Conservation (phyloP, 148 eudicot genomes). For the Camellia lanceoleosa region DNA sequence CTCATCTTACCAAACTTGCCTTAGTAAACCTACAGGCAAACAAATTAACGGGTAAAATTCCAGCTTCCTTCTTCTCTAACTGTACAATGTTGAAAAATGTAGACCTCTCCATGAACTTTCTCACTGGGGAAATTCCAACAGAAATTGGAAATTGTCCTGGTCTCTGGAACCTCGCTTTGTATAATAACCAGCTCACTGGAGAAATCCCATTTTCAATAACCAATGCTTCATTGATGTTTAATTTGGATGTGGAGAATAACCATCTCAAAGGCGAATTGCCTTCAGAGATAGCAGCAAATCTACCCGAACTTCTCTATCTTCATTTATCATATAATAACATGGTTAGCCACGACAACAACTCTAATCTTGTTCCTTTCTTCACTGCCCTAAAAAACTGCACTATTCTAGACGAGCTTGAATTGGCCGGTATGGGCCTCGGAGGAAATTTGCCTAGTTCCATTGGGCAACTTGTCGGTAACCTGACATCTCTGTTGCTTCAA, state of each 20-base stretch:
- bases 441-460: conserved; percentile 27
- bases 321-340: conserved; percentile 31
- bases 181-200: conserved; percentile 22
- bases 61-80: conserved; percentile 35
- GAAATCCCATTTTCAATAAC: conserved; percentile 31
- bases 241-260: conserved; percentile 32
- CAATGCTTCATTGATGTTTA: conserved; percentile 21
- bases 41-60: conserved; percentile 27
- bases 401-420: conserved; percentile 21
- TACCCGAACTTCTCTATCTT: conserved; percentile 12
- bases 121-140: conserved; percentile 30
- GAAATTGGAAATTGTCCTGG: conserved; percentile 25
- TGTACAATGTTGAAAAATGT: conserved; percentile 26
- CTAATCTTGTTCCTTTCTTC: conserved; percentile 39
- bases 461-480: conserved; percentile 7
- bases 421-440: conserved; percentile 35
- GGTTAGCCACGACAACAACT: conserved; percentile 32
- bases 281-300: conserved; percentile 19
- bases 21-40: conserved; percentile 17
- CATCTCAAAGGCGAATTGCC: conserved; percentile 36
- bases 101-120: conserved; percentile 30
- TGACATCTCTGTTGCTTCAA: conserved; percentile 18
- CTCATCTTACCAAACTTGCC: conserved; percentile 11
- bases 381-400: conserved; percentile 26
- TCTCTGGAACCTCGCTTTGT: conserved; percentile 31